Evolutionary conservation across 1,284 basidiomycete species (phyloP).

Genomic region (Phenoliferia sp.): DNA sequence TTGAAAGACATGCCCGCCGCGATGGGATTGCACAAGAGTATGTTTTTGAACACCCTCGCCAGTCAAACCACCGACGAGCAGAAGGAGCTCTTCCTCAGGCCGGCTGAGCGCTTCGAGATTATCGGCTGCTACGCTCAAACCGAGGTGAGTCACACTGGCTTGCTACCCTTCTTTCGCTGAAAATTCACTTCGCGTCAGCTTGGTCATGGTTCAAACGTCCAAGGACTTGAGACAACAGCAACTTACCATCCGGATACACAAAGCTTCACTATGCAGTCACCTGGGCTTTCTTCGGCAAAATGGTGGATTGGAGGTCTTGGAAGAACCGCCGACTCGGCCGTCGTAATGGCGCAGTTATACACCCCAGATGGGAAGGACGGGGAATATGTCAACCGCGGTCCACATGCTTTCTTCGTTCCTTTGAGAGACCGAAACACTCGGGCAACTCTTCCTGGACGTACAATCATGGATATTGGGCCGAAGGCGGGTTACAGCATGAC

Average conservation of each 20-base stretch:
- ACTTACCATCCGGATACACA: conserved; percentile 63
- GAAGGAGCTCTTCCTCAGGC: conserved; percentile 49
- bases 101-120: conserved; percentile 54
- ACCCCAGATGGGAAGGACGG: conserved; percentile 41
- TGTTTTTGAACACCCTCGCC: conserved; percentile 19
- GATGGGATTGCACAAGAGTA: conserved; percentile 18
- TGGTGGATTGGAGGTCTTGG: conserved; percentile 53
- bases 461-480: conserved; percentile 14
- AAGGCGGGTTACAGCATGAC: conserved; percentile 39
- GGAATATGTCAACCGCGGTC: conserved; percentile 35
- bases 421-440: conserved; percentile 43
- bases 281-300: conserved; percentile 68
- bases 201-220: conserved; percentile 72
- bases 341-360: conserved; percentile 45
- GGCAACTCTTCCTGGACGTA: conserved; percentile 42
- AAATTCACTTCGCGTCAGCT: no score
- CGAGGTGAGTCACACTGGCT: conserved; percentile 28
- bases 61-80: conserved; percentile 20
- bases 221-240: conserved; percentile 67
- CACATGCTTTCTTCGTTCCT: conserved; percentile 44
- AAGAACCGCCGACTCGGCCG: conserved; percentile 42
- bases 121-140: conserved; percentile 48
- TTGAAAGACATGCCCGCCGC: conserved; percentile 27
- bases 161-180: no score
- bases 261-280: conserved; percentile 71